Evolutionary conservation across 371 early-diverging fungal genomes (phyloP).

Genomic region (Entomophthora muscae): DNA sequence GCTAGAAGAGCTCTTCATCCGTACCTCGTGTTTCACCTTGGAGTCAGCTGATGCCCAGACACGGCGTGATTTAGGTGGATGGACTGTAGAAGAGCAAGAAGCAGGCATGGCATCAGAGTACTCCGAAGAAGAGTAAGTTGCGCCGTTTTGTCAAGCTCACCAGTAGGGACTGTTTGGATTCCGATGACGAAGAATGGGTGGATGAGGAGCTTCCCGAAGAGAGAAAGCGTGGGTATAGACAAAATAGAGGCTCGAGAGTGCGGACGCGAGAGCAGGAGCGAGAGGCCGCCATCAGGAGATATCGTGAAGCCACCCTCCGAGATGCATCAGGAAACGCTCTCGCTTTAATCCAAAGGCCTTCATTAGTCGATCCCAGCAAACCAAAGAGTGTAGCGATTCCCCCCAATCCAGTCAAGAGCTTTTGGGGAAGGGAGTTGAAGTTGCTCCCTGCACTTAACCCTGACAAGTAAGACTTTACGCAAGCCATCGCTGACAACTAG

Average conservation of each 20-base stretch:
- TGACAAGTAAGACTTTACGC: neutral
- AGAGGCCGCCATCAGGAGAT: conserved; percentile 48
- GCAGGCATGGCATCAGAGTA: conserved; percentile 39
- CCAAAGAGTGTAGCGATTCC: conserved; percentile 82
- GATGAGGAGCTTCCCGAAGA: conserved; percentile 25
- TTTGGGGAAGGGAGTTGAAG: conserved; percentile 66
- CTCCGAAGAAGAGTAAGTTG: conserved; percentile 59
- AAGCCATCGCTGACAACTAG: neutral
- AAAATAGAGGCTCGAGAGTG: conserved; percentile 13
- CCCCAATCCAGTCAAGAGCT: conserved; percentile 53
- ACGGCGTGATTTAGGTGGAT: neutral
- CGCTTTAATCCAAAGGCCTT: conserved; percentile 40
- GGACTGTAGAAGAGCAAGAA: conserved; percentile 13
- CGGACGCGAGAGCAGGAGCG: conserved; percentile 21
- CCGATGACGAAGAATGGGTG: conserved; percentile 73
- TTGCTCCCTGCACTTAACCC: conserved; percentile 16
- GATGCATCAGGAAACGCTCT: conserved; percentile 52
- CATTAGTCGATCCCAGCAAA: conserved; percentile 42
- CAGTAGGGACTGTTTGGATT: conserved; percentile 48
- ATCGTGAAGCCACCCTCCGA: conserved; percentile 67
- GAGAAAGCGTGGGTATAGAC: conserved; percentile 14
- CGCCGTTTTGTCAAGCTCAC: neutral
- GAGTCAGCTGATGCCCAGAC: conserved; percentile 18
- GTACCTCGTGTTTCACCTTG: conserved; percentile 76
- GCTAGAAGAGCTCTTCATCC: conserved; percentile 70